Percentiles rank a stretch among this genome's conserved stretches.
These are phyloP conservation scores for Beta macrorhiza DNA, from an alignment of 179 eudicot genomes.

Conservation along the genomic window DNA sequence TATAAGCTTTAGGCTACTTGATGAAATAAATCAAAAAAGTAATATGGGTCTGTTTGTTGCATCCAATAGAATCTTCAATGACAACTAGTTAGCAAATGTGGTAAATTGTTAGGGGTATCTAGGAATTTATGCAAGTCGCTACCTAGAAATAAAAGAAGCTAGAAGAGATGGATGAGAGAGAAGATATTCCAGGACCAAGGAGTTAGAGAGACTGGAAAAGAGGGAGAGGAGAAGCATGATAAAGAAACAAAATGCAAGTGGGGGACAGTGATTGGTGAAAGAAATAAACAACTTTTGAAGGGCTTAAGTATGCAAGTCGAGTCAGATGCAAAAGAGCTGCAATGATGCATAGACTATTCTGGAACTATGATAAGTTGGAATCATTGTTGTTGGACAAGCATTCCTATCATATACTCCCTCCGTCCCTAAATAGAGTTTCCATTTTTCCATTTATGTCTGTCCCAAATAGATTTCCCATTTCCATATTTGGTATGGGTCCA, in stretches of 20 bases:
- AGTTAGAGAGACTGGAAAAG: neutral
- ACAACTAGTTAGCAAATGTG: neutral
- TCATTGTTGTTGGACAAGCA: neutral
- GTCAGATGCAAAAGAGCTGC: neutral
- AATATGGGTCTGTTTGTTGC: neutral
- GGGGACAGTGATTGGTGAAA: neutral
- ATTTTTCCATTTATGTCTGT: too few species aligned
- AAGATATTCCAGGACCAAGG: neutral
- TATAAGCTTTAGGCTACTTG: neutral
- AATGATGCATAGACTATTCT: neutral
- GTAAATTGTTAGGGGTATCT: neutral
- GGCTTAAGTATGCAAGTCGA: neutral
- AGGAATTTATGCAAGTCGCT: neutral
- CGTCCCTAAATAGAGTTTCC: too few species aligned
- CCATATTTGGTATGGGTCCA: too few species aligned
- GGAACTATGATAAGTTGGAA: neutral
- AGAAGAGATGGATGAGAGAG: neutral
- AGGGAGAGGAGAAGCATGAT: neutral
- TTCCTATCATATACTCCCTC: neutral
- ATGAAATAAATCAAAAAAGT: neutral
- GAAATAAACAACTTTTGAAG: neutral
- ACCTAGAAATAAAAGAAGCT: neutral
- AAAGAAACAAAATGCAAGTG: neutral
- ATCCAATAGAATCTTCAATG: neutral
- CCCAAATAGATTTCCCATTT: too few species aligned